Evolutionary conservation across 1,284 basidiomycete species (phyloP), one percentile per base, ranked within the genome.

Genomic region (Tilletia setariae): DNA sequence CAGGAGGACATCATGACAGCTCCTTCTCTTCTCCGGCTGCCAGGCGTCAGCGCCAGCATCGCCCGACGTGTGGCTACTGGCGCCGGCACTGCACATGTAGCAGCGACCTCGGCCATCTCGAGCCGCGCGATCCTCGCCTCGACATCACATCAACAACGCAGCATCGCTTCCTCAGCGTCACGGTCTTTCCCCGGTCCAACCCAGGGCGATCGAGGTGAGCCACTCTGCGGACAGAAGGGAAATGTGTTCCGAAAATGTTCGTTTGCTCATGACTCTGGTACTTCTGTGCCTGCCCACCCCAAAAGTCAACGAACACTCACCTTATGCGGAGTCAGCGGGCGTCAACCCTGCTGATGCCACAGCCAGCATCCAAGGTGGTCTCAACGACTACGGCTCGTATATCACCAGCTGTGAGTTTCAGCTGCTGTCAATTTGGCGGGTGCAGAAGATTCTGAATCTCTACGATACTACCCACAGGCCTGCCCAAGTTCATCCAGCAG

Each of bases 361-460:
- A 56, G 69, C 64, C 30, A 69, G 69, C 13, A 70, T 81, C 64
- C 64, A 67, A 15, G 75, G 72, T 2, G 68, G 72, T 1, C 67
- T 82, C 66, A 79, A 82, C 69, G 80, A 82, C 63, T 82, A 80
- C 69, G 80, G 78, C 30, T 72, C 72, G 69, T 82, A 80, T 72
- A 75, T 82, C 65, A 73, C 74, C 46, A 78, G 76, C 56, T 80
- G 79, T 80, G 72, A 21, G 78, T 79, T 11, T n/a, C 35, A 21
- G 23, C n/a, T 53, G 2, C 51, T 59, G 40, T 32, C 43, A 13
- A 19, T 13, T 47, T 13, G 21, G 43, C 19, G 13, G 23, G 28
- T 3, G 21, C 7, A 13, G 23, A 35, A 11, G 47, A 8, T 42
- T 63, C 64, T 72, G 63, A 66, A 67, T 59, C 13, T 61, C 13